These are phyloP conservation scores for Pichia occidentalis DNA, from an alignment of 805 yeast genomes.

Conservation along the genomic window DNA sequence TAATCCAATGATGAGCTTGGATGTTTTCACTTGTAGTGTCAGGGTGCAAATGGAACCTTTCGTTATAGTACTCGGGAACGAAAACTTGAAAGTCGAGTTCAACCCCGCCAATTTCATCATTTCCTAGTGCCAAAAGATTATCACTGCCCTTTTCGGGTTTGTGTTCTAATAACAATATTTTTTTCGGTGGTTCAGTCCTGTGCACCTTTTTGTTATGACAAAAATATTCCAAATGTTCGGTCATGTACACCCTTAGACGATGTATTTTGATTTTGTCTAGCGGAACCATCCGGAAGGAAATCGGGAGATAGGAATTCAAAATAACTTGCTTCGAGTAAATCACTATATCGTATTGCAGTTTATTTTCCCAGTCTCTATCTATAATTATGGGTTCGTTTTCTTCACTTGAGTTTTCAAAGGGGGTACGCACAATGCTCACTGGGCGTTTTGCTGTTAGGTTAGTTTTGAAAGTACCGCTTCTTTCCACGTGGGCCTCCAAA, in stretches of 20 bases:
- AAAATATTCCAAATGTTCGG: constrained; percentile 88
- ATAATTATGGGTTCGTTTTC: constrained; percentile 92
- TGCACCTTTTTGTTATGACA: constrained; percentile 84
- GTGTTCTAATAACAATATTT: constrained; percentile 74
- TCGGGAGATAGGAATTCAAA: constrained; percentile 74
- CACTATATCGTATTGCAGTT: constrained; percentile 80
- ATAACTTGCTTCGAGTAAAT: constrained; percentile 87
- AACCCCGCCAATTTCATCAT: constrained; percentile 55
- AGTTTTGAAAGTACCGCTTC: constrained; percentile 82
- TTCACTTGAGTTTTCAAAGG: constrained; percentile 72
- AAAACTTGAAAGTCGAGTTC: constrained; percentile 84
- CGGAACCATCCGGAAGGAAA: constrained; percentile 79
- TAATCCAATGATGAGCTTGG: constrained; percentile 93
- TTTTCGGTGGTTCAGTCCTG: constrained; percentile 83
- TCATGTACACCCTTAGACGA: constrained; percentile 74
- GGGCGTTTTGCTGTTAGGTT: constrained; percentile 60
- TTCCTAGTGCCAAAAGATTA: constrained; percentile 37
- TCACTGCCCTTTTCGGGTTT: constrained; percentile 50
- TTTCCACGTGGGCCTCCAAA: constrained; percentile 62
- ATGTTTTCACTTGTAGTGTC: constrained; percentile 77
- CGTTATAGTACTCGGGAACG: constrained; percentile 64
- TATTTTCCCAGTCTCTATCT: constrained; percentile 89
- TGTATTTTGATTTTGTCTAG: constrained; percentile 82
- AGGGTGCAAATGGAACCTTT: constrained; percentile 62
- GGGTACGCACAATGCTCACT: constrained; percentile 65